Evolutionary conservation across 768 basidiomycete species (phyloP), one percentile per base, ranked within the genome.

Genomic region (Suillus alpinus): DNA sequence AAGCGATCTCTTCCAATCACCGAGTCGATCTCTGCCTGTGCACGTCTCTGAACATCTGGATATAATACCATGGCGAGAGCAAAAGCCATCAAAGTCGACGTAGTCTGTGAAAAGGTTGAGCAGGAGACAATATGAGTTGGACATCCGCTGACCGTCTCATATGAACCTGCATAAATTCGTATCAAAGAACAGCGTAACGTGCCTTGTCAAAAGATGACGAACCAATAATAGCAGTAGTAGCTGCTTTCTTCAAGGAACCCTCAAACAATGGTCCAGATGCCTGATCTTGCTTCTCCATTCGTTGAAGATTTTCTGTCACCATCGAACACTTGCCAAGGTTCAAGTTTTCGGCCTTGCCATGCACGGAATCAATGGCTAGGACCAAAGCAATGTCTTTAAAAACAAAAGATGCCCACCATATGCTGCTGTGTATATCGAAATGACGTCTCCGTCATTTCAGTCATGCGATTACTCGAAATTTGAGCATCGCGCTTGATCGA

Each of bases 61-160:
- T 53, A 56, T 4, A 13, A 53, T 31, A 59, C 13, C 58, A 62
- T 59, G 1, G 61, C 61, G 36, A 62, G 50, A 14, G 23, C 7
- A 43, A 59, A 62, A 32, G 9, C 5, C 29, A 60, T 59, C 47
- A 65, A 37, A 13, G 59, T 62, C 1, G 70, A 44, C 1, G 52
- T n/a, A 3, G 60, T 58, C 63, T 66, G 31, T 18, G 10, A 56
- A 53, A 2, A 60, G 14, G 37, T 2, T 52, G 34, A 62, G 52
- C 7, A 34, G 16, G 16, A 59, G 10, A 59, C 9, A 6, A 32
- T 32, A 20, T 13, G n/a, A 31, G 2, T 50, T 0, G 4, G 2
- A 26, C 20, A 36, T 37, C 20, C 4, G 63, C 69, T 41, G 7
- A 65, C 64, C 0, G 69, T 64, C 53, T 65, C 71, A 20, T 60